Evolutionary conservation across 306 rosid species (phyloP).

Genomic region (Ceratonia siliqua): DNA sequence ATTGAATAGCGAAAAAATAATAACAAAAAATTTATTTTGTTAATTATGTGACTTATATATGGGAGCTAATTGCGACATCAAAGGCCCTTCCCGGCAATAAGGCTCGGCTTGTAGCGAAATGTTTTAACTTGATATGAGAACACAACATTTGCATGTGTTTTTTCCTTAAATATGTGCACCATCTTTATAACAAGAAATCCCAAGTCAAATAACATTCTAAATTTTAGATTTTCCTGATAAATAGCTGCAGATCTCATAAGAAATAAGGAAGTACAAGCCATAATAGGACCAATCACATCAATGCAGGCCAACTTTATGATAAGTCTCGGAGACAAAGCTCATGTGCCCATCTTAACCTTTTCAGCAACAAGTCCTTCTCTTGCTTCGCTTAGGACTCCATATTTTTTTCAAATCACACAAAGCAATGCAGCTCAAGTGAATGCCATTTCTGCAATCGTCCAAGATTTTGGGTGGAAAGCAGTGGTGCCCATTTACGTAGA

Average conservation of each 20-base stretch:
- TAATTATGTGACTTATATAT: too few species aligned
- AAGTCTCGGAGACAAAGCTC: constrained; percentile 50
- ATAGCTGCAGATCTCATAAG: constrained; percentile 52
- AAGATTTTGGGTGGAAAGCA: constrained; percentile 52
- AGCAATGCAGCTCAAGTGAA: constrained; percentile 48
- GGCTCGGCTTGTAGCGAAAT: too few species aligned
- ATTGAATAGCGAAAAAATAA: too few species aligned
- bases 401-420: constrained; percentile 49
- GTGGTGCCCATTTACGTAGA: constrained; percentile 52
- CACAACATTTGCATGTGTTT: too few species aligned
- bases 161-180: too few species aligned
- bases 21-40: too few species aligned
- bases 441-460: constrained; percentile 42
- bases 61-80: too few species aligned
- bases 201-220: too few species aligned
- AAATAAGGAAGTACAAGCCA: constrained; percentile 50
- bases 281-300: constrained; percentile 55
- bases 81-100: too few species aligned
- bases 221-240: background rate
- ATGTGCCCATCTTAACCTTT: constrained; percentile 53
- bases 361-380: constrained; percentile 63
- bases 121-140: too few species aligned
- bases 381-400: constrained; percentile 40
- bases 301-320: constrained; percentile 55
- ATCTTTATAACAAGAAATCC: too few species aligned